Evolutionary conservation across 2,329 filamentous ascomycete species (phyloP), one percentile per base, ranked within the genome.

Genomic region (Cercospora janseana): DNA sequence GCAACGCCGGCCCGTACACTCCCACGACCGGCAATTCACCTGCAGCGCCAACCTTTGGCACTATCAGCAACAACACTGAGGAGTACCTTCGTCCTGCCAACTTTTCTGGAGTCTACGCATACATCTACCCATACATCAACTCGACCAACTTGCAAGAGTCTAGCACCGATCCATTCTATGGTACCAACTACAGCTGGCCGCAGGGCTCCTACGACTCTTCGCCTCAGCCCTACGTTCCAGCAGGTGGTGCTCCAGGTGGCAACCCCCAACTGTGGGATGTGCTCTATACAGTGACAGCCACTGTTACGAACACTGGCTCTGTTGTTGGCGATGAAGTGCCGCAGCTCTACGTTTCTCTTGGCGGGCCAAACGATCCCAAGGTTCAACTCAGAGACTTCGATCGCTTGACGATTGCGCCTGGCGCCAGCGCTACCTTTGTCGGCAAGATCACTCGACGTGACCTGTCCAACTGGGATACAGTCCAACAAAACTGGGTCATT

Each of bases 391-490:
- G 46, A 16, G 85, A 85, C 35, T 97, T 96, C 63, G 87, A 94
- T 51, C 81, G 88, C 38, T 69, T 95, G 51, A 77, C 75, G 42
- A 83, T 96, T 56, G 75, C 79, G 3, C 79, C 88, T 0, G 88
- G 88, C n/a, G 68, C 81, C 68, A 81, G 78, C 44, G 76, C 73
- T 3, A 80, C 76, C 2, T 94, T 93, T 74, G 75, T 69, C 1
- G 83, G 81, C 0, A 78, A 83, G 12, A 70, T 96, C 48, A 90
- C 83, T 4, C 79, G 91, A 29, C 82, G 89, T 49, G 92, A 96
- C 64, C 60, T 96, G 49, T 89, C 85, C 66, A 93, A 90, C 73
- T 96, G 92, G 91, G 88, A 95, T 60, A 74, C 80, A 1, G 76
- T 65, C 1, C 67, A 72, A n/a, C 91, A 96, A 76, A 85, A 96